Conservation (phyloP, 129 eudicot genomes). For the Flaveria bidentis region DNA sequence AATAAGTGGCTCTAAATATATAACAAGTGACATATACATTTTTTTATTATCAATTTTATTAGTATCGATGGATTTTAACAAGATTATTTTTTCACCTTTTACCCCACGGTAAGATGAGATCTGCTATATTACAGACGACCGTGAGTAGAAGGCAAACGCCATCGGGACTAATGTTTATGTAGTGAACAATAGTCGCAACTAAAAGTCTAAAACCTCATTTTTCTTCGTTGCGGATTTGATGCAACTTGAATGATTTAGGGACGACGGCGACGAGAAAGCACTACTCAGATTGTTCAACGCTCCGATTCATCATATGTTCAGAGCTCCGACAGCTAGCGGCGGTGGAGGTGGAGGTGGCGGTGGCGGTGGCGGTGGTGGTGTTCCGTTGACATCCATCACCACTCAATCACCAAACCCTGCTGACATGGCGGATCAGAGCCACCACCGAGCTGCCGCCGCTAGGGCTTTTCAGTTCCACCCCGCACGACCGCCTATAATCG, state of each 20-base stretch:
- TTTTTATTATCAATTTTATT: too few species aligned
- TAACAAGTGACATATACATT: too few species aligned
- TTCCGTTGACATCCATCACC: constrained; percentile 38
- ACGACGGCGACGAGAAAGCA: constrained; percentile 6
- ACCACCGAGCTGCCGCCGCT: constrained; percentile 35
- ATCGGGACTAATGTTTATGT: neutral
- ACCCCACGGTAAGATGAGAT: too few species aligned
- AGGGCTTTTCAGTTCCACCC: constrained; percentile 65
- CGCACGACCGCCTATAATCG: constrained; percentile 64
- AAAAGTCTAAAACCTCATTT: constrained; percentile 22
- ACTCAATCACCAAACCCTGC: constrained; percentile 36
- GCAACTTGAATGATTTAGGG: constrained; percentile 1
- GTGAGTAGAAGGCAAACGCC: constrained; percentile 16
- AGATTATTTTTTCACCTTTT: too few species aligned
- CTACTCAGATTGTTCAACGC: neutral
- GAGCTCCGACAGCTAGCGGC: constrained; percentile 42
- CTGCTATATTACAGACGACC: constrained; percentile 14
- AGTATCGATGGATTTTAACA: too few species aligned
- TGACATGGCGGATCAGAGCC: constrained; percentile 38
- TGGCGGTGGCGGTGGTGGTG: constrained; percentile 37
- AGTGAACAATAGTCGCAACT: neutral
- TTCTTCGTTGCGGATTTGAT: neutral
- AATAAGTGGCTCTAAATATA: too few species aligned
- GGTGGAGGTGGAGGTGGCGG: constrained; percentile 36
- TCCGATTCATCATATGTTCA: constrained; percentile 32